Evolutionary conservation across 768 basidiomycete genomes (phyloP), one percentile per base, ranked within the genome.

Genomic region (Tricholoma hemisulphureum): DNA sequence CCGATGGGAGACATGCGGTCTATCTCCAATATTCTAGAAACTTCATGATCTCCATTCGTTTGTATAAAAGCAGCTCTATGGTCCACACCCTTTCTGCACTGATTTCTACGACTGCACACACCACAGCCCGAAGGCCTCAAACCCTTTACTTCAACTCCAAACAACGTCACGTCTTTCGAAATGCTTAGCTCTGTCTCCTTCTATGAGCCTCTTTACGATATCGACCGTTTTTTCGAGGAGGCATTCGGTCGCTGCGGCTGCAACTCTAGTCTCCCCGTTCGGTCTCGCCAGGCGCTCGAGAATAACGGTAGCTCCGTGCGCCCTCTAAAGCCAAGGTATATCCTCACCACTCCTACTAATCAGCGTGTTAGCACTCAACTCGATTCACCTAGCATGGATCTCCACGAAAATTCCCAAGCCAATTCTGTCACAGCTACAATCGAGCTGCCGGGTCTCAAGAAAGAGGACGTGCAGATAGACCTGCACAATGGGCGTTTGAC

Each of bases 391-490:
- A 74, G 84, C 59, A 78, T 84, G 73, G 77, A 85, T 60, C 54
- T 85, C 2, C 71, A 78, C 52, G 80, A 83, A 63, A 72, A 77
- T 51, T 60, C 71, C 14, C 72, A 75, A 1, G 63, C 65, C n/a
- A 77, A 78, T 59, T 57, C 62, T 18, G 76, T 83, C 24, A 81
- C 78, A 2, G 82, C 81, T 9, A 76, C 77, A 6, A 82, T 86
- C 56, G 85, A 85, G 62, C 68, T 83, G 1, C 83, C 84, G 4
- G 83, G 84, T 8, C 65, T 84, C 53, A 79, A 74, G 53, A 79
- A 81, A 53, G 76, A 80, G 41, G 72, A 76, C 51, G 73, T 84
- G 41, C 62, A 69, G 31, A 78, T 84, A 50, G 76, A 83, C 51
- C 66, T 83, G 18, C 74, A 76, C 37, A 75, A 81, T 58, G 73